Base-by-base conservation (phyloP, 2,329 filamentous ascomycete genomes). In the Calonectria henricotiae region DNA sequence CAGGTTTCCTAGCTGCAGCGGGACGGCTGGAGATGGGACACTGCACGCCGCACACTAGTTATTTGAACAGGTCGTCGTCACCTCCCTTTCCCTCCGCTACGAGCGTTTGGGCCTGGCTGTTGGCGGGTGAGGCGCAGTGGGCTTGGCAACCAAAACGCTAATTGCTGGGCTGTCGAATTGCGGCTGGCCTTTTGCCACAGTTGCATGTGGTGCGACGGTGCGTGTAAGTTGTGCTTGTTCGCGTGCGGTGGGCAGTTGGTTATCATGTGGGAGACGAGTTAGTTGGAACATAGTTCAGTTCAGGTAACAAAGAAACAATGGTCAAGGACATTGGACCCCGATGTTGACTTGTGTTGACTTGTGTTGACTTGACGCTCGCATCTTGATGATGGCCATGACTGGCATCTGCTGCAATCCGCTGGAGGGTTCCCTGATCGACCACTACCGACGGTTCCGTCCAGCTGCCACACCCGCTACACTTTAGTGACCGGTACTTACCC, bases 51-150 rank as follows among this genome's bases (percentile, higher is more conserved):
- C 46, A 25, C 54, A 27, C 30, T 43, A 20, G 20, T 54, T 47
- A 20, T 30, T 54, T 47, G 43, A 32, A 20, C 54, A 43, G 32
- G 60, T 60, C 62, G 67, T 69, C 67, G 67, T 69, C 67, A 62
- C 67, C 39, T 58, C 51, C 20, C 32, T 37, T 30, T 37, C 51
- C 51, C 51, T 55, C 51, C 17, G 51, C 35, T 58, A n/a, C 32
- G 37, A 27, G 51, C 51, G 35, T 58, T 58, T 58, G 20, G 51
- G 20, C 49, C 37, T 30, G 23, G 37, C 37, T 32, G 37, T n/a
- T 62, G 39, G 41, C 41, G 44, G 49, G 67, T 39, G 67, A 65
- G 67, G 67, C 67, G 67, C 67, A 69, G 67, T 65, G 17, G 54
- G 68, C 68, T 71, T 71, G 61, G 65, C 61, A 58, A 30, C 30